Evolutionary conservation across 768 basidiomycete genomes (phyloP).

Genomic region (Brasilioporus rufonigricans): DNA sequence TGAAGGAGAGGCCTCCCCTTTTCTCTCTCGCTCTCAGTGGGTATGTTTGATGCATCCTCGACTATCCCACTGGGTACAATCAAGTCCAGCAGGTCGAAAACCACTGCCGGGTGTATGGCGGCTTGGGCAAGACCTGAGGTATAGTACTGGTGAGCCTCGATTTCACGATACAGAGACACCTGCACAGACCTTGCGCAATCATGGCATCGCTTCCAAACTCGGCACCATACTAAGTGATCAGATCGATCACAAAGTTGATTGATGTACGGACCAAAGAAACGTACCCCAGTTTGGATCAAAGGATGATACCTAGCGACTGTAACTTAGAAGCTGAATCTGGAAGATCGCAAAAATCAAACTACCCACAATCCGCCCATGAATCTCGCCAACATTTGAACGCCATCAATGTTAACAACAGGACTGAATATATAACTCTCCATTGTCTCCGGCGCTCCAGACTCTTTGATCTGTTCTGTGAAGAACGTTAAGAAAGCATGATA

Average conservation of each 20-base stretch:
- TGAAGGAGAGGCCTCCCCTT: slow-evolving; percentile 44
- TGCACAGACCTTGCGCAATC: slow-evolving; percentile 44
- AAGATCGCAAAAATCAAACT: background rate
- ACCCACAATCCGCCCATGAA: slow-evolving; percentile 38
- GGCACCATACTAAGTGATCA: slow-evolving; percentile 41
- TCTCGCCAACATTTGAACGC: slow-evolving; percentile 32
- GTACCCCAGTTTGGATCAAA: slow-evolving; percentile 55
- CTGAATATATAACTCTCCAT: slow-evolving; percentile 51
- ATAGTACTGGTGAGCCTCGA: background rate
- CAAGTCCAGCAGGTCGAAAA: slow-evolving; percentile 35
- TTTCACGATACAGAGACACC: background rate
- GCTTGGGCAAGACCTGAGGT: slow-evolving; percentile 47
- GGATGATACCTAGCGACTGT: slow-evolving; percentile 45
- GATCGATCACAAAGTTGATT: background rate
- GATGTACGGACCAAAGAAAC: slow-evolving; percentile 17
- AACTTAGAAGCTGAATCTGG: background rate
- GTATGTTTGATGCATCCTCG: background rate
- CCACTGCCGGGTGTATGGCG: slow-evolving; percentile 37
- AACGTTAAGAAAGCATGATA: slow-evolving; percentile 39
- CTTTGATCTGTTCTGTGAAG: slow-evolving; percentile 40
- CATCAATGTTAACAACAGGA: slow-evolving; percentile 31
- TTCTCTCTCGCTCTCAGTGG: slow-evolving; percentile 10
- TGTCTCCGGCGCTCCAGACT: slow-evolving; percentile 36
- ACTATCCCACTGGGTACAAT: slow-evolving; percentile 4
- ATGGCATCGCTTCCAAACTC: slow-evolving; percentile 53